These are phyloP conservation scores for Casaregolazyma lundiana DNA, from an alignment of 1,139 yeast genomes.

Conservation along the genomic window DNA sequence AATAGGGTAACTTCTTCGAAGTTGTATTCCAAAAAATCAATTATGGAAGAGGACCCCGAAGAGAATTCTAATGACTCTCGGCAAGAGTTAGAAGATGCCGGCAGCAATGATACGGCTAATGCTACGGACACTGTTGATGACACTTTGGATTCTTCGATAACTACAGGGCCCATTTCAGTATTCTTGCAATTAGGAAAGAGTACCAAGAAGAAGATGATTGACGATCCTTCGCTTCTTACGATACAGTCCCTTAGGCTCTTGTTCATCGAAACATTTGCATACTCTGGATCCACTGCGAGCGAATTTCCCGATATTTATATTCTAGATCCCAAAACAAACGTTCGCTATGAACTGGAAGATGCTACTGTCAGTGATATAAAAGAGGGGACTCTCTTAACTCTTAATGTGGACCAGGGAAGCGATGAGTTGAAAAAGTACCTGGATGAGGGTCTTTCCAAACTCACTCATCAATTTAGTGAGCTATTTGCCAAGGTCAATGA, in stretches of 20 bases:
- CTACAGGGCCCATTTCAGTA: slow-evolving; percentile 28
- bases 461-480: slow-evolving; percentile 32
- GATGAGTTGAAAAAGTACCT: slow-evolving; percentile 33
- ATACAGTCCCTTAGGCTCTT: slow-evolving; percentile 64
- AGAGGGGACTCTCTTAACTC: slow-evolving; percentile 56
- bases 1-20: not conserved
- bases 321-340: slow-evolving; percentile 53
- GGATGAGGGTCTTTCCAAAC: slow-evolving; percentile 29
- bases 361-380: slow-evolving; percentile 52
- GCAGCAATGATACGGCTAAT: not conserved
- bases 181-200: slow-evolving; percentile 55
- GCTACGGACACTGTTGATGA: not conserved
- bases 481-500: slow-evolving; percentile 36
- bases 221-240: slow-evolving; percentile 44
- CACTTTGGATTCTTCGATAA: not conserved
- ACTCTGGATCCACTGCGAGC: slow-evolving; percentile 57
- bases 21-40: not conserved
- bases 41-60: not conserved
- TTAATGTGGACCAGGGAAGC: slow-evolving; percentile 42
- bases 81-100: not conserved
- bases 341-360: slow-evolving; percentile 81
- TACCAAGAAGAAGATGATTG: slow-evolving; percentile 57
- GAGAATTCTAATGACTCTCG: not conserved
- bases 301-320: slow-evolving; percentile 81
- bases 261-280: slow-evolving; percentile 84